These are phyloP conservation scores for Apiospora phragmitis DNA, from an alignment of 2,329 filamentous ascomycete species.

Conservation along the genomic window DNA sequence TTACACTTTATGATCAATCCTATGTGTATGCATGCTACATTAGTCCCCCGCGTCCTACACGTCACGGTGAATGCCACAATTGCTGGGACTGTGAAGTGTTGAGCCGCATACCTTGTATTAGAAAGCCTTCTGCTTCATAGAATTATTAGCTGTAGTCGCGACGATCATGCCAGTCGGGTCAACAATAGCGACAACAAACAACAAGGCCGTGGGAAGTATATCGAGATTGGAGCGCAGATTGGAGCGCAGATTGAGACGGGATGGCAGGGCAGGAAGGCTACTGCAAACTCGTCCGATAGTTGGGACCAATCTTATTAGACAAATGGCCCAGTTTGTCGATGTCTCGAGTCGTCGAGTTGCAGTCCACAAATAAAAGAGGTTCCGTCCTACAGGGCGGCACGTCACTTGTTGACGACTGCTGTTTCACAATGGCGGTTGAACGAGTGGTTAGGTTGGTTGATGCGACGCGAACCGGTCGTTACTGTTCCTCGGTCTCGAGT, in stretches of 20 bases:
- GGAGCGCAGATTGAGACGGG: too few species aligned
- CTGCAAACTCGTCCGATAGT: neutral
- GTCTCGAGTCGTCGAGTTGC: neutral
- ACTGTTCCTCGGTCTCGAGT: neutral
- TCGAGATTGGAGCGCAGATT: neutral
- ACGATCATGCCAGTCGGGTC: neutral
- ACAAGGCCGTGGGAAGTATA: neutral
- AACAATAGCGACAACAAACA: neutral
- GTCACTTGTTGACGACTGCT: slow-evolving; percentile 6
- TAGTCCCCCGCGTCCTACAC: neutral
- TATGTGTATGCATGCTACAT: neutral
- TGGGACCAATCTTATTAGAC: neutral
- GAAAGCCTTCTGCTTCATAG: neutral
- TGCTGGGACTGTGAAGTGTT: neutral
- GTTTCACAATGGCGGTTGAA: neutral
- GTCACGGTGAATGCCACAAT: neutral
- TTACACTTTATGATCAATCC: neutral
- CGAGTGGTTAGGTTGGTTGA: neutral
- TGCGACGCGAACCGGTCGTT: neutral
- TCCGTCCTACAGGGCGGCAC: neutral
- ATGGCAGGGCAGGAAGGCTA: neutral
- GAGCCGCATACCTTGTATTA: neutral
- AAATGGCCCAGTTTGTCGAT: neutral
- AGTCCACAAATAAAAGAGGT: slow-evolving; percentile 5
- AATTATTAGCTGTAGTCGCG: neutral